These are phyloP conservation scores for Austroboletus eburneus DNA, from an alignment of 768 basidiomycete genomes.

Conservation along the genomic window DNA sequence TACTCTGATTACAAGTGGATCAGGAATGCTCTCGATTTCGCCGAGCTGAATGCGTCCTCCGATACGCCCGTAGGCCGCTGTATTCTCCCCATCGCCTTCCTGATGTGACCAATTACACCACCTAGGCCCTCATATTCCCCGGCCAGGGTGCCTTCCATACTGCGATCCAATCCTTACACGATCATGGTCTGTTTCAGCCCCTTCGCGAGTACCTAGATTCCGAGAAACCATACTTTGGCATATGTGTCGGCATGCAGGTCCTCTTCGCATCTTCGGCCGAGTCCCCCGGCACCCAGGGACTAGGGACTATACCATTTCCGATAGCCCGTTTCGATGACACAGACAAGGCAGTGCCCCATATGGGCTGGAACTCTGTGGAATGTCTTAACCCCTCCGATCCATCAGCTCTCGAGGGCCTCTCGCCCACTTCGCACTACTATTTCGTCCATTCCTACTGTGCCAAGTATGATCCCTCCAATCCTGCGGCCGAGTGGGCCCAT, in stretches of 20 bases:
- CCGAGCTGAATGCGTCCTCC: slow-evolving; percentile 34
- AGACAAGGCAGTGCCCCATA: slow-evolving; percentile 92
- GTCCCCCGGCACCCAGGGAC: slow-evolving; percentile 60
- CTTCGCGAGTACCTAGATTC: slow-evolving; percentile 78
- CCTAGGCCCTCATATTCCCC: slow-evolving; percentile 90
- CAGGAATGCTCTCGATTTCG: slow-evolving; percentile 72
- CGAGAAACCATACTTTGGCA: slow-evolving; percentile 93
- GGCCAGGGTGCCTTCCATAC: slow-evolving; percentile 93
- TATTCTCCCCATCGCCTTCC: slow-evolving; percentile 4
- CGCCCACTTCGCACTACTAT: slow-evolving; percentile 73
- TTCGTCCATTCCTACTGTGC: slow-evolving; percentile 97
- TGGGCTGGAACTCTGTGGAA: slow-evolving; percentile 91
- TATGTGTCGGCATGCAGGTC: slow-evolving; percentile 98
- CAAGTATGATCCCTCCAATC: slow-evolving; percentile 59
- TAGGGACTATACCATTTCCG: slow-evolving; percentile 79
- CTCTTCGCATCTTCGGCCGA: slow-evolving; percentile 88
- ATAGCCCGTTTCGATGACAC: slow-evolving; percentile 67
- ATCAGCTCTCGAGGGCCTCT: slow-evolving; percentile 43
- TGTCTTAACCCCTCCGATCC: slow-evolving; percentile 42
- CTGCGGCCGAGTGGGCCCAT: slow-evolving; percentile 72
- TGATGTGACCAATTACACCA: slow-evolving; percentile 7
- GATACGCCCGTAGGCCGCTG: slow-evolving; percentile 60
- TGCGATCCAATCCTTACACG: slow-evolving; percentile 72
- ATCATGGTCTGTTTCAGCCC: slow-evolving; percentile 74
- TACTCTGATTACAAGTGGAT: slow-evolving; percentile 85